A percentile compares a stretch with the other conserved stretches of the same genome.
Conservation (phyloP, 2,329 filamentous ascomycete genomes). For the Fusarium verticillioides region DNA sequence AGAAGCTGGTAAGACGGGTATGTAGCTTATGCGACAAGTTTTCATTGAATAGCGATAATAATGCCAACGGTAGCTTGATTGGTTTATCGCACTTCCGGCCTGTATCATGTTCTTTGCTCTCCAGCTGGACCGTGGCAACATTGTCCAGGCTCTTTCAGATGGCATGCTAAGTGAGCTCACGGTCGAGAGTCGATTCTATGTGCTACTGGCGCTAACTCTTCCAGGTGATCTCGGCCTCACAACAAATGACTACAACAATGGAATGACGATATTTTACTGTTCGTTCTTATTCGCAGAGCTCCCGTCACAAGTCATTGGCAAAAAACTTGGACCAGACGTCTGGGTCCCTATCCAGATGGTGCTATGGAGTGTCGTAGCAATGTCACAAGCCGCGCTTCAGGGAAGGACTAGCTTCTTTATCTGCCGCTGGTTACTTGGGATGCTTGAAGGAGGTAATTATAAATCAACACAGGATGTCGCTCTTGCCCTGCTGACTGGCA, state of each 20-base stretch:
- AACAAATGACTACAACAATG: background rate
- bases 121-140: background rate
- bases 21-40: accelerated
- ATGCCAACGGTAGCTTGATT: background rate
- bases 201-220: background rate
- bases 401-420: background rate
- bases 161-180: background rate
- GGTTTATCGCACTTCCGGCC: background rate
- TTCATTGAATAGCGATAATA: background rate
- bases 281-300: background rate
- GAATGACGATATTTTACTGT: background rate
- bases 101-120: background rate
- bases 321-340: background rate
- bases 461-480: background rate
- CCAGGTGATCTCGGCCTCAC: background rate
- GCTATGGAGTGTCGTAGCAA: background rate
- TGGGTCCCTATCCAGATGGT: background rate
- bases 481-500: background rate
- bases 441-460: background rate
- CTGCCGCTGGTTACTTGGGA: background rate
- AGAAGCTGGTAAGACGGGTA: background rate
- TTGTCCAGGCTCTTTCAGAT: background rate
- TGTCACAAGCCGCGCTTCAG: background rate
- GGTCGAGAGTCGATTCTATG: accelerated
- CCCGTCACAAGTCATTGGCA: background rate